Base-by-base conservation (phyloP, 129 eudicot species). In the Cynara cardunculus region DNA sequence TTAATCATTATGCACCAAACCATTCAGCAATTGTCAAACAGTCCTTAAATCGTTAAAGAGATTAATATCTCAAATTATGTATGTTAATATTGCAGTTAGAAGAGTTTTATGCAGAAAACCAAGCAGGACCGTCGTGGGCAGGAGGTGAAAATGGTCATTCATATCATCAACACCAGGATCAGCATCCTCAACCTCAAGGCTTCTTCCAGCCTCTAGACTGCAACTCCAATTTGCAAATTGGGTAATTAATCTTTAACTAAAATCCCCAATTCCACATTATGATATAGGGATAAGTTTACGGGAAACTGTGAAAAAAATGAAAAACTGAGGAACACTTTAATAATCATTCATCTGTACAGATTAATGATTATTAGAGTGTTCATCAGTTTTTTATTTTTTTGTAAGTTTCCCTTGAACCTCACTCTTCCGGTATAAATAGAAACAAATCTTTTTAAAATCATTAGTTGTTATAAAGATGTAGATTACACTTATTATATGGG, bases 191-290 rank as follows among this genome's bases (percentile, higher is more conserved):
- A 34, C 86, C 94, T 69, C 97, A 90, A 80, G 92, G 88, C 41
- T 91, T 91, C 87, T 94, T 91, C 74, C 97, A 94, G 77, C 93
- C 98, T 68, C 80, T 90, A 62, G 96, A 86, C 31, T 91, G 98
- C 92, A 89, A 90, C 85, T 78, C 97, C 31, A 87, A 84, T 87
- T 79, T 94, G 78, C 97, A 94, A 85, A 91, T 91, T 2, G 97
- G 98, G 98, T 94, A 91, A 86, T 31, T 64, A 64, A 21, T 64
- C 27, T 16, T 56, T 56, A 56, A 56, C 8, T 46, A 46, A 12
- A 46, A 46, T 13, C 37, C 4, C 37, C 37, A 32, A 32, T 32
- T n/a, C n/a, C n/a, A n/a, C n/a, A n/a, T n/a, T n/a, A n/a, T n/a
- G n/a, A n/a, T 37, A 37, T 37, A 37, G 13, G 46, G 46, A 7